Evolutionary conservation across 805 yeast species (phyloP), one percentile per base, ranked within the genome.

Genomic region (Yarrowia deformans): DNA sequence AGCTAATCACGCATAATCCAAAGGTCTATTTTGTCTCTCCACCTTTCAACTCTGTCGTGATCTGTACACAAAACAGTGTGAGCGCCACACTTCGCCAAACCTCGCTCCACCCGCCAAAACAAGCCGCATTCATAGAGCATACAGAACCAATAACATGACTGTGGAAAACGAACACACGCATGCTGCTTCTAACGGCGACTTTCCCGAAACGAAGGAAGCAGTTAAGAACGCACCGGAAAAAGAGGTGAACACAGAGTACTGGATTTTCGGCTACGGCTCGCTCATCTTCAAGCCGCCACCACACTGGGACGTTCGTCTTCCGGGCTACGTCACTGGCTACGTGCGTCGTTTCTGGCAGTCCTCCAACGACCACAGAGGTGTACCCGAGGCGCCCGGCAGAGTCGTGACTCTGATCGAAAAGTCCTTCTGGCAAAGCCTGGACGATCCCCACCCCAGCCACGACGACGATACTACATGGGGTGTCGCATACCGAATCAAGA

Each of bases 251-350:
- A 3, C 60, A 10, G 75, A 74, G 40, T 74, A 72, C 68, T 93
- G 97, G 97, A 84, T 93, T 14, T 87, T 93, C 12, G 97, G 98
- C 2, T 93, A 93, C 75, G 98, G 98, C 1, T 90, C 97, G 0
- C 81, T 93, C 67, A 87, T 93, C 34, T 93, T 90, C 83, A 93
- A 92, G 75, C 97, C 97, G 0, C 98, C 97, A 0, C 93, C 94
- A 16, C 83, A 84, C 72, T 84, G 85, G 71, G 81, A 85, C 60
- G 81, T 84, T 73, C 79, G 87, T 46, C 83, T 90, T 10, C 88
- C 92, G 0, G 97, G 97, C 0, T 85, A 88, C 58, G 82, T 93
- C 32, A 81, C 82, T 66, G 97, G 97, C 1, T 92, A 81, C 73
- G 85, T 88, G 0, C 83, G 98, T 23, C 80, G 97, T 55, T 93